Evolutionary conservation across 768 basidiomycete genomes (phyloP), one percentile per base, ranked within the genome.

Genomic region (Boletus pseudo-olivaceus): DNA sequence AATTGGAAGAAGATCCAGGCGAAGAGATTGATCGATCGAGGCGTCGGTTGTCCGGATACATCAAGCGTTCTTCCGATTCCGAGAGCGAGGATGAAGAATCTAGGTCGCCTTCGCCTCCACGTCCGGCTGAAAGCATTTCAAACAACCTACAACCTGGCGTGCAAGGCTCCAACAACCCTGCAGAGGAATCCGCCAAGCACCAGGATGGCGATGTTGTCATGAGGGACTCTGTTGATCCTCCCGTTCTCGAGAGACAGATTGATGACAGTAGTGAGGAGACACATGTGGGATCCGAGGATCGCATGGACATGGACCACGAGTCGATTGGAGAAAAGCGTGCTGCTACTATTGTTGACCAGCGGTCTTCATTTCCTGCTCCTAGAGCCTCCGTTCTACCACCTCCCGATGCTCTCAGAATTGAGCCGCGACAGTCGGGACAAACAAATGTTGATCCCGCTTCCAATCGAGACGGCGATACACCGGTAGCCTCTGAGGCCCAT

Each of bases 1-100:
- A 74, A 35, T 72, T 73, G 15, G 73, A 76, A 20, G 78, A 77
- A 27, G 75, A 77, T 20, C 55, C 70, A 14, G 71, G 74, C 5
- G 62, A 67, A 19, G 71, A 74, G 29, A 27, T 47, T 7, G 66
- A 74, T 30, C 60, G 70, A 66, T 48, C 58, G 63, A 60, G 61
- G 69, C 49, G 73, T 67, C 55, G 73, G 19, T 39, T 65, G 32
- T 64, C 66, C 23, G 76, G 57, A 67, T 76, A 32, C 63, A 71
- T 57, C 60, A 56, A 26, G 10, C 59, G 49, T 48, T 69, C 67
- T 52, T 71, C 61, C 62, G 70, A 71, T 33, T 68, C 66, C 27
- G 70, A 61, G 65, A 69, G 47, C 41, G 76, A 76, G 43, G 75
- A 73, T 6, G 72, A 72, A 50, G 54, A 43, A 11, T 61, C 59